phyloP scores from a whole-genome alignment of 129 eudicot species.

The Gnaphalium uliginosum region DNA sequence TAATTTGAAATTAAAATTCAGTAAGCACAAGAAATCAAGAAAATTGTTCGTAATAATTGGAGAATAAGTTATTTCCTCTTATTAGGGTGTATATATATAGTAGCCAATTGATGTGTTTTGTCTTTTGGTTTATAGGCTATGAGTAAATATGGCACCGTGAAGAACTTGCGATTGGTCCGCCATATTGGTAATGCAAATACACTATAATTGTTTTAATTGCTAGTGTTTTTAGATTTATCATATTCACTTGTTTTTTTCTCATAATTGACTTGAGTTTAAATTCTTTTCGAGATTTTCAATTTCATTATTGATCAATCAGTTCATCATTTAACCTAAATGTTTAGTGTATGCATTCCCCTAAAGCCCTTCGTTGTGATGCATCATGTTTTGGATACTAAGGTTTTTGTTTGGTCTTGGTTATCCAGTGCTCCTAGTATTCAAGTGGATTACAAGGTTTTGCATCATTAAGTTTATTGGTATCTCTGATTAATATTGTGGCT shows the following conservation, averaged over 20 bases:
- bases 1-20: slow-evolving; percentile 1
- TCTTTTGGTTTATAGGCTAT: slow-evolving; percentile 59
- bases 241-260: neutral
- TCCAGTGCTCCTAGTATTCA: slow-evolving; percentile 1
- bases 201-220: neutral
- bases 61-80: no score
- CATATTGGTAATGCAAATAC: slow-evolving; percentile 60
- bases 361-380: neutral
- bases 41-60: no score
- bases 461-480: neutral
- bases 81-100: neutral
- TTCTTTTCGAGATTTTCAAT: neutral
- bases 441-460: neutral
- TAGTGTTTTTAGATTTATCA: neutral
- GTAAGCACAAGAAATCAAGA: neutral
- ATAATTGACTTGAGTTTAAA: neutral
- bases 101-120: slow-evolving; percentile 12
- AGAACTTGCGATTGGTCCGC: slow-evolving; percentile 80
- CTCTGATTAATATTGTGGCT: slow-evolving; percentile 8
- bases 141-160: slow-evolving; percentile 81
- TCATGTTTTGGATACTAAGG: neutral
- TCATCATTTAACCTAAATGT: neutral
- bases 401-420: neutral
- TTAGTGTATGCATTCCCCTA: neutral
- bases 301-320: slow-evolving; percentile 1